phyloP scores from a whole-genome alignment of 768 basidiomycete genomes.

The Boletales sp. region DNA sequence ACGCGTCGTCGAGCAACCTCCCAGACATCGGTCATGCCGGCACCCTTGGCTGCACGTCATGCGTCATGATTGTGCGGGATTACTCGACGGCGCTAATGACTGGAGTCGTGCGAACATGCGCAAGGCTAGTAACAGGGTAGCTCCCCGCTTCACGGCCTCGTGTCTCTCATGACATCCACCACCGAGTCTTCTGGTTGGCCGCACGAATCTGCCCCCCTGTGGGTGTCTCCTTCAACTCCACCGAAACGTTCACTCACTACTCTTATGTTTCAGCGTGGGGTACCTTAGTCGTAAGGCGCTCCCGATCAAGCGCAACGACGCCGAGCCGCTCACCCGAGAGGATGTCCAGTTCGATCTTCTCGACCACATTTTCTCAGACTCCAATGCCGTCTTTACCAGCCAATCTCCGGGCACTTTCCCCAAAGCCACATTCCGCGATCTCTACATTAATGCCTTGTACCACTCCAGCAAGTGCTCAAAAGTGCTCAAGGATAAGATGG shows the following conservation, averaged over 20 bases:
- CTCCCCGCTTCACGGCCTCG: conserved; percentile 32
- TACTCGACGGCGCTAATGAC: conserved; percentile 13
- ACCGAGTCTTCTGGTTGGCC: conserved; percentile 41
- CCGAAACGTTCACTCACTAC: conserved; percentile 9
- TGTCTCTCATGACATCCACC: conserved; percentile 46
- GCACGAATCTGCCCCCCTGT: conserved; percentile 54
- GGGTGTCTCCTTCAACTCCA: conserved; percentile 23
- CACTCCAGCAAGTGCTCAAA: conserved; percentile 84
- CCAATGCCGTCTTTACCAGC: conserved; percentile 65
- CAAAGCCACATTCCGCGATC: conserved; percentile 73
- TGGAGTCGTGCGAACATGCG: conserved; percentile 28
- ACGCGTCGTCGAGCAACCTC: conserved; percentile 1
- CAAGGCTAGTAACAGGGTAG: conserved; percentile 18
- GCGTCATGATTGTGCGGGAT: conserved; percentile 1
- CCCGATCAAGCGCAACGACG: conserved; percentile 80
- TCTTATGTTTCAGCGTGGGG: conserved; percentile 40
- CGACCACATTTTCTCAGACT: conserved; percentile 71
- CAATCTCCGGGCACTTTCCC: conserved; percentile 46
- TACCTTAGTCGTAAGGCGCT: conserved; percentile 61
- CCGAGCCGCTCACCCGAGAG: conserved; percentile 76
- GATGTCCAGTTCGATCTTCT: conserved; percentile 89
- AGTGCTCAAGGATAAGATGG: conserved; percentile 84
- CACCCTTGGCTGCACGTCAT: not conserved
- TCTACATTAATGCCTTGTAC: conserved; percentile 80
- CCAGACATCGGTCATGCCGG: not conserved